Evolutionary conservation across 2,329 filamentous ascomycete genomes (phyloP).

Genomic region (Venturia asperata): DNA sequence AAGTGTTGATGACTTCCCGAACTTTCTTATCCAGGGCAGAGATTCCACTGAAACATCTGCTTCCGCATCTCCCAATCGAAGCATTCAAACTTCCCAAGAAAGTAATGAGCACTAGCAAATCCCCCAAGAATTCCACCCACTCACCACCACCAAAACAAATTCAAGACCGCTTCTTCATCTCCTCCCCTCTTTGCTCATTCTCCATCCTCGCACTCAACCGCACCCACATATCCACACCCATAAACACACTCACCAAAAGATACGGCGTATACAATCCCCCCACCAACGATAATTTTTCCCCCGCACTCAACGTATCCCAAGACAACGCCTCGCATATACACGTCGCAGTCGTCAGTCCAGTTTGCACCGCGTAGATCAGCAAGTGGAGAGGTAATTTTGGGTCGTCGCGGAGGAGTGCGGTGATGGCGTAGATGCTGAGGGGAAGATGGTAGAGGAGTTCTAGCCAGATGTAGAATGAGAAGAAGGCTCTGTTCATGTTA

Average conservation of each 20-base stretch:
- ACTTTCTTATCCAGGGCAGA: too few species aligned
- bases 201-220: slow-evolving; percentile 26
- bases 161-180: slow-evolving; percentile 29
- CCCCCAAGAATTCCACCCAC: too few species aligned
- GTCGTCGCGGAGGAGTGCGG: slow-evolving; percentile 48
- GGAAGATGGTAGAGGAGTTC: slow-evolving; percentile 57
- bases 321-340: slow-evolving; percentile 55
- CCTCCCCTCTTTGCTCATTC: slow-evolving; percentile 22
- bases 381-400: slow-evolving; percentile 53
- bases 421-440: slow-evolving; percentile 52
- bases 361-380: slow-evolving; percentile 53
- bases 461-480: slow-evolving; percentile 49
- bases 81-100: too few species aligned
- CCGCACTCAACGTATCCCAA: slow-evolving; percentile 37
- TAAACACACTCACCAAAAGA: slow-evolving; percentile 30
- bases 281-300: slow-evolving; percentile 28
- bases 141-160: not conserved
- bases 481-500: slow-evolving; percentile 42
- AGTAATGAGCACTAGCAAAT: too few species aligned
- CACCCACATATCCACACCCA: slow-evolving; percentile 32
- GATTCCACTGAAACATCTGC: too few species aligned
- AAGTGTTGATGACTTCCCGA: too few species aligned
- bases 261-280: slow-evolving; percentile 35
- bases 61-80: too few species aligned
- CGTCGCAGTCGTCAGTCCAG: slow-evolving; percentile 54